Percentiles rank a stretch among this genome's conserved stretches.
These are phyloP conservation scores for Lablab purpureus DNA, from an alignment of 306 rosid genomes.

Conservation along the genomic window DNA sequence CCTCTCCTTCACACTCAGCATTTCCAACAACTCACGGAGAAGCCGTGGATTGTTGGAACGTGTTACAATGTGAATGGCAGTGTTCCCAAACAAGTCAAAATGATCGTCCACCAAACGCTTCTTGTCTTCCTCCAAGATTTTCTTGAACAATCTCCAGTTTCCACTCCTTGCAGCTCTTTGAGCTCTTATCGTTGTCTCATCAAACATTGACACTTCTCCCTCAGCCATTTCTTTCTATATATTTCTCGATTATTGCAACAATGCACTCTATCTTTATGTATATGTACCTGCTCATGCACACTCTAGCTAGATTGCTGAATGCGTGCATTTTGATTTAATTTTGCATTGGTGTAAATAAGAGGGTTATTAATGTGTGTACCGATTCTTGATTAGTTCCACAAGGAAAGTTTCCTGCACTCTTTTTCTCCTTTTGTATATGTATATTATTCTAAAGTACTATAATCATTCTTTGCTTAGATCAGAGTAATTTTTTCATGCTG, in stretches of 20 bases:
- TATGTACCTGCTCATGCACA: neutral
- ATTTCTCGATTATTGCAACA: neutral
- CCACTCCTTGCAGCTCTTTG: constrained; percentile 29
- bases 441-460: neutral
- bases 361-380: neutral
- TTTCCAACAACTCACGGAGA: constrained; percentile 13
- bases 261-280: neutral
- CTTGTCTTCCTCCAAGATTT: constrained; percentile 11
- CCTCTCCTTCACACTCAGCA: neutral
- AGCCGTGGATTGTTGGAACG: constrained; percentile 25
- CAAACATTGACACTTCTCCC: neutral
- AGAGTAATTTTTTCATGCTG: neutral
- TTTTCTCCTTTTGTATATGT: neutral
- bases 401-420: constrained; percentile 19
- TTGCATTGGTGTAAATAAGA: neutral
- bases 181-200: constrained; percentile 16
- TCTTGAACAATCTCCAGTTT: constrained; percentile 14
- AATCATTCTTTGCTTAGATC: constrained; percentile 22
- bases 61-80: constrained; percentile 19
- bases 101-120: neutral
- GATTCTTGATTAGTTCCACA: constrained; percentile 10
- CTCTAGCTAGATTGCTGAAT: neutral
- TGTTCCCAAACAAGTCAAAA: constrained; percentile 36
- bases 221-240: neutral
- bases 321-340: neutral